Evolutionary conservation across 2,329 filamentous ascomycete species (phyloP).

Genomic region (Colletotrichum trifolii): DNA sequence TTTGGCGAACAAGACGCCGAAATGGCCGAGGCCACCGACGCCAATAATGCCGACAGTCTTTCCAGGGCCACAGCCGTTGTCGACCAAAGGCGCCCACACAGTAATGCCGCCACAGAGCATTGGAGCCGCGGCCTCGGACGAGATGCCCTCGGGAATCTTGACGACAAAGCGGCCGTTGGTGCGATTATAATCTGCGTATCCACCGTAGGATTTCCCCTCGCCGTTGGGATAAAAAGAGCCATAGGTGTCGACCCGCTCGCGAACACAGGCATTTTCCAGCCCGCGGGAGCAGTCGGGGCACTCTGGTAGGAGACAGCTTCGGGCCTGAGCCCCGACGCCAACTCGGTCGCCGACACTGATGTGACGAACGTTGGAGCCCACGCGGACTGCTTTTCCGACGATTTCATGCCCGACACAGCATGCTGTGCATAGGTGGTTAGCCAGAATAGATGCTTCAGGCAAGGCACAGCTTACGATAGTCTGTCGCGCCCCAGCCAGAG

Average conservation of each 20-base stretch:
- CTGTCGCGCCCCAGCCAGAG: constrained; percentile 60
- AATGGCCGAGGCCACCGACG: constrained; percentile 76
- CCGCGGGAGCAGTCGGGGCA: constrained; percentile 55
- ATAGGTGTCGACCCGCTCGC: constrained; percentile 61
- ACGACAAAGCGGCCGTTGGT: constrained; percentile 59
- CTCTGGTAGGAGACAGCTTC: constrained; percentile 60
- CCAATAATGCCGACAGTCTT: constrained; percentile 77
- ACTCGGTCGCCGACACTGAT: constrained; percentile 72
- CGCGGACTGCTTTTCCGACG: constrained; percentile 65
- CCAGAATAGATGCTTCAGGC: neutral
- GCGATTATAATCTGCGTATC: constrained; percentile 51
- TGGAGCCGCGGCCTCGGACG: constrained; percentile 61
- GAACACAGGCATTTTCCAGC: constrained; percentile 54
- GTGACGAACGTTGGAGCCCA: constrained; percentile 58
- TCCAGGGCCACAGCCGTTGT: constrained; percentile 73
- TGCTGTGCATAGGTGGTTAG: constrained; percentile 43
- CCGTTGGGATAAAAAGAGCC: constrained; percentile 61
- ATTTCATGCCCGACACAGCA: constrained; percentile 74
- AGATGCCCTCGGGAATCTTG: constrained; percentile 55
- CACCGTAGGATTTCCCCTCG: constrained; percentile 63
- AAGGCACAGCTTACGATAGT: constrained; percentile 46
- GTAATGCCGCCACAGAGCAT: constrained; percentile 80
- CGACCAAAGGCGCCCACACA: constrained; percentile 70
- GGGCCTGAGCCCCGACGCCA: constrained; percentile 69
- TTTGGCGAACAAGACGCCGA: constrained; percentile 75